Base-by-base conservation (phyloP, 805 yeast species). In the Tetrapisispora namnaoensis region DNA sequence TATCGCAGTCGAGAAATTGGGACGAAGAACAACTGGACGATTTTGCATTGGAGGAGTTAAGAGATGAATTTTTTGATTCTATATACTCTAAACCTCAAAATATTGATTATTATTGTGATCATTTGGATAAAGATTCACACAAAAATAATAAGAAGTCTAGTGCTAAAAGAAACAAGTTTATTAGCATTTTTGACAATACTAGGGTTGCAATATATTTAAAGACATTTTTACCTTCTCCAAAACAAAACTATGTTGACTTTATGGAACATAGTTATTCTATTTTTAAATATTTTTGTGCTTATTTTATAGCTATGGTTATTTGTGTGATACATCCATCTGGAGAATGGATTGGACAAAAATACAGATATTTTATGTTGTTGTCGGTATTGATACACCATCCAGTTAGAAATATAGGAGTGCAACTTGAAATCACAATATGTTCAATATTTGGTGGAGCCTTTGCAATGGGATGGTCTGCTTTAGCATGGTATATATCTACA, bases 21-120 rank as follows among this genome's bases (percentile, higher is more conserved):
- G 44, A 21, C 18, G 47, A 30, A 30, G 47, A 45, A 28, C 30
- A 63, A n/a, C 52, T 71, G 34, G 67, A 66, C 5, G 61, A 62
- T 24, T 70, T 61, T 48, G 68, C 61, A 1, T 46, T 74, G n/a
- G 73, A 72, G 47, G 80, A 75, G 53, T 53, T 71, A 24, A 63
- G 79, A 54, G 72, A 71, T 45, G 78, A 78, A 10, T 75, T 70
- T 55, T 75, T 75, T 51, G 78, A 75, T 53, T 72, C 79, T 1
- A 61, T 67, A 1, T 75, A 65, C 50, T 59, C 66, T 7, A 67
- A 67, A 38, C 60, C 59, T 13, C 56, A 57, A 6, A 46, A 42
- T 17, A 8, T 37, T 14, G 22, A 20, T 14, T 27, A 39, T 20
- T 46, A 32, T 20, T 49, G 50, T 27, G 51, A 46, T 16, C 35